Evolutionary conservation across 2,329 filamentous ascomycete species (phyloP), one percentile per base, ranked within the genome.

Genomic region (Ophiostoma sp.): DNA sequence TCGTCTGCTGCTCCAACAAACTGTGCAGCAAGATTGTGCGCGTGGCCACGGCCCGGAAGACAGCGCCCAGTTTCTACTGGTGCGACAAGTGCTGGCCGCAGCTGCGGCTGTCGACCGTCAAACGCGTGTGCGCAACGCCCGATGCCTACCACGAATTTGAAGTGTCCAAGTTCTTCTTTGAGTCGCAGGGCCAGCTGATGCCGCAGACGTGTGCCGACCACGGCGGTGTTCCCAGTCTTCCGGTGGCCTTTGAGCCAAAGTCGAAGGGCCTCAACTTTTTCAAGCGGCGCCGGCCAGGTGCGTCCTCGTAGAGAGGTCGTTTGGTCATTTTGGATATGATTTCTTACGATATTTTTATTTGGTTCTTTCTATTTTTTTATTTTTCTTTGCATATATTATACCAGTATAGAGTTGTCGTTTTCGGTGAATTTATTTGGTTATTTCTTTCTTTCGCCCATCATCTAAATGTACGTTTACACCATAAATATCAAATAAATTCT

Each of bases 1-100:
- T 50, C 17, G 78, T 81, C 0, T 83, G 79, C 73, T 84, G 82
- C 69, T 80, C 82, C 7, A 84, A 83, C 76, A 83, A 83, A 72
- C 78, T 83, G 25, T 84, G 82, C 73, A 75, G 80, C 12, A 77
- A 76, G 66, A 83, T 83, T 50, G 69, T 83, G 3, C 76, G 74
- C 33, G 70, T 77, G 0, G 71, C 76, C 15, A 77, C 68, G 9
- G 77, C 77, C 79, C 75, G 1, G 73, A 76, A 0, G 74, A 78
- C 48, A 78, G 75, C 45, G 45, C 78, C 79, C 0, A 78, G 78
- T 0, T 77, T 78, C 36, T 76, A 77, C 61, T 82, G 81, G 81
- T 82, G 81, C 69, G 74, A 77, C 52, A 22, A n/a, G 0, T 82
- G 81, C 72, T 81, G 77, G 78, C 78, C 78, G 15, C 80, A 82